Base-by-base conservation (phyloP, 306 rosid species). In the Luffa aegyptiaca region DNA sequence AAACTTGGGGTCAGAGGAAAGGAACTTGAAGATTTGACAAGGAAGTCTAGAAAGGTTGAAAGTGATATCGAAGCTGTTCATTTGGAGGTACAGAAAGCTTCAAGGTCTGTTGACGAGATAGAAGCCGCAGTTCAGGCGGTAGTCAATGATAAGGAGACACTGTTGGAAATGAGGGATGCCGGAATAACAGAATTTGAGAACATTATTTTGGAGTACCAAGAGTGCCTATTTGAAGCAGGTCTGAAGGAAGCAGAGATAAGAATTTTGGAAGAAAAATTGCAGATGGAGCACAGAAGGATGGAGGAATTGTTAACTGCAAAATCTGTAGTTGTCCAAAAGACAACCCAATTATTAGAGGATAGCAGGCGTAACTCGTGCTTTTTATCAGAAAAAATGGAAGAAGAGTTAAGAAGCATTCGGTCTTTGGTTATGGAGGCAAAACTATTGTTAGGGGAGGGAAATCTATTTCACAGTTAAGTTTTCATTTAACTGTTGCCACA, bases 261-360 rank as follows among this genome's bases (percentile, higher is more conserved):
- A 81, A 68, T 89, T 49, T 79, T 93, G 81, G 96, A 84, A 85
- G 96, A 89, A 85, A 97, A 93, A 68, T 83, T 89, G 77, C 85
- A 82, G 69, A 77, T 65, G 42, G 88, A 84, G 71, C 80, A 39
- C 6, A 41, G 44, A 80, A 89, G 86, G 85, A 76, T 84, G 9
- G 84, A 84, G 74, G 92, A 93, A 73, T 58, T 91, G 61, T 84
- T 79, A 37, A 75, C 33, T 59, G 86, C 86, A 0, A 90, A 85
- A 84, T 82, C 81, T 59, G n/a, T 64, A 55, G 91, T 88, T n/a
- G 79, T 87, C 8, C 79, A 83, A 79, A 84, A 86, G 86, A 79
- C 82, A 72, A 66, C 69, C 75, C 84, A 37, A 72, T 74, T 89
- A 58, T 78, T 92, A 81, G 88, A 84, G 20, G 26, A 81, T 59